Evolutionary conservation across 208 protist species (phyloP), one percentile per base, ranked within the genome.

Genomic region (Phytomonas francai): DNA sequence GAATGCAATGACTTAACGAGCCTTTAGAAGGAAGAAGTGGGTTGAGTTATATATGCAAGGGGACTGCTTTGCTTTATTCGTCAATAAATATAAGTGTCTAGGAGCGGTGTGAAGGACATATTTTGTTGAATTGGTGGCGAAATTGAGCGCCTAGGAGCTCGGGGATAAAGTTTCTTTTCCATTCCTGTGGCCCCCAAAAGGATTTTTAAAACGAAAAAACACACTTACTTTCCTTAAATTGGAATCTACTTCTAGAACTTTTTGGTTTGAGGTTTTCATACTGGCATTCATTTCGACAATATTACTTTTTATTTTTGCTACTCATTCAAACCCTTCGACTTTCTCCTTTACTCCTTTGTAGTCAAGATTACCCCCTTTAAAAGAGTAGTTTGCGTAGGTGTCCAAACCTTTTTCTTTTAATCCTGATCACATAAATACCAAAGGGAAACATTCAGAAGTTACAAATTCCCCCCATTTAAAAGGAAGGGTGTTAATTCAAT

Each of bases 1-100:
- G 64, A 70, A 5, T 63, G 71, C 4, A 68, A 81, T 34, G 72
- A 81, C 36, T 67, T 91, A 59, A 67, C 58, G 25, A 62, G 25
- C 19, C 58, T 62, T 31, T 62, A 54, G 45, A 19, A 54, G 22
- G 19, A 54, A 54, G 45, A 54, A 19, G 19, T 12, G 19, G 6
- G 45, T 3, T 9, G 6, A 25, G 1, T 54, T 49, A 3, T 49
- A 49, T 49, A 49, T 9, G 1, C 3, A 19, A 39, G 3, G 34
- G 4, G 45, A 25, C 45, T 54, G 45, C 45, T 54, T 54, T 54
- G 22, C 2, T 54, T 54, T 54, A 16, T 54, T 54, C 1, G 0
- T 19, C 19, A 22, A 19, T 1, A 54, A 25, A 54, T 54, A 54
- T 3, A 54, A 54, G 19, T 54, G 1, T 19, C 45, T 25, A 25